These are phyloP conservation scores for Verticillium alfalfae DNA, from an alignment of 2,329 filamentous ascomycete genomes.

Conservation along the genomic window DNA sequence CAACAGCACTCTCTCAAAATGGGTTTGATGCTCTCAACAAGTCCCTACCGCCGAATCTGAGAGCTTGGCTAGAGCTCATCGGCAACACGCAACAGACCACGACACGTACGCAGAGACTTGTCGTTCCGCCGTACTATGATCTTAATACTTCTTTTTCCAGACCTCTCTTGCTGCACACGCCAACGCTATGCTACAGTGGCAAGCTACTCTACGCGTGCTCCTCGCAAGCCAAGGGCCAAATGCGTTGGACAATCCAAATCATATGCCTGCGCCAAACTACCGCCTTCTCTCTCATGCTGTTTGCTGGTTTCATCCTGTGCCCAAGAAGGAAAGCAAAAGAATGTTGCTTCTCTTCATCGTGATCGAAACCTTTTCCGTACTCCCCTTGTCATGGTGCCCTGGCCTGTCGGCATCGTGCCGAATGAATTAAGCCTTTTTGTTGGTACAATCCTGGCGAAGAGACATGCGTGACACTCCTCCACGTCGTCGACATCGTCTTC, in stretches of 20 bases:
- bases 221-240: background rate
- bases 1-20: too few relatives aligned
- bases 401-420: background rate
- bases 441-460: background rate
- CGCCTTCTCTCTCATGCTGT: background rate
- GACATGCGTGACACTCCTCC: background rate
- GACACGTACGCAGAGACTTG: background rate
- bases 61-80: background rate
- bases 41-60: too few relatives aligned
- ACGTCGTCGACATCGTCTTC: background rate
- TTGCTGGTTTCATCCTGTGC: background rate
- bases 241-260: background rate
- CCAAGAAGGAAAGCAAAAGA: background rate
- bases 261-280: background rate
- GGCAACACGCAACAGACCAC: background rate
- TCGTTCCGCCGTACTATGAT: background rate
- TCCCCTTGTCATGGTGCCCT: background rate
- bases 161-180: background rate
- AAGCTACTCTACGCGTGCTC: background rate
- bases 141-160: background rate
- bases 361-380: background rate
- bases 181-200: background rate
- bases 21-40: too few relatives aligned
- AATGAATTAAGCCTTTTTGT: background rate
- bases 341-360: background rate